Conservation (phyloP, 1,284 basidiomycete genomes). For the Rhodotorula sp. region DNA sequence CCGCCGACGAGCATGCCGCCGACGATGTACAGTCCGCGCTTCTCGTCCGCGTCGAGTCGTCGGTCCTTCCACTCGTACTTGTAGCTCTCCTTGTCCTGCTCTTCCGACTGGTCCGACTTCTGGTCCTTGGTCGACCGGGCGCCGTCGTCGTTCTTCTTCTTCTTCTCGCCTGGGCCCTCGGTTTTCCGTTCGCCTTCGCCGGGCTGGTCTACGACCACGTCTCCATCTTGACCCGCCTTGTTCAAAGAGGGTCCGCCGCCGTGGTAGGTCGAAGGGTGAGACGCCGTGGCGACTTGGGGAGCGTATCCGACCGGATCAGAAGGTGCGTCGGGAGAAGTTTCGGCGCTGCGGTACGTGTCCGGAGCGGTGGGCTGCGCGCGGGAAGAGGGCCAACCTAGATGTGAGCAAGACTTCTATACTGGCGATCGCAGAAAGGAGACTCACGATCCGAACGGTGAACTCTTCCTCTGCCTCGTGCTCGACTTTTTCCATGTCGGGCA, state of each 20-base stretch:
- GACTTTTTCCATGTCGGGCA: constrained; percentile 1
- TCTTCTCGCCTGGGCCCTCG: too few relatives aligned
- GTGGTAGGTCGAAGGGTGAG: constrained; percentile 6
- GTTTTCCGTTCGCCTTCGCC: background rate
- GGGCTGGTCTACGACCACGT: background rate
- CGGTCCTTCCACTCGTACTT: constrained; percentile 5
- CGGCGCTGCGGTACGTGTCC: constrained; percentile 6
- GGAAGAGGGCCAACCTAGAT: too few relatives aligned
- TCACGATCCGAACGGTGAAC: background rate
- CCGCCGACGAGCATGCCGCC: constrained; percentile 12
- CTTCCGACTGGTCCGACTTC: too few relatives aligned
- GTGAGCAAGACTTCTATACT: too few relatives aligned
- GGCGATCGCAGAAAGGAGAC: background rate
- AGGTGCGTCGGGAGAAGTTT: background rate
- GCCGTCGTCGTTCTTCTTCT: too few relatives aligned
- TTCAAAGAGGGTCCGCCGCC: constrained; percentile 4
- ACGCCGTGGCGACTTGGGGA: background rate
- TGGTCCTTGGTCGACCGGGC: too few relatives aligned
- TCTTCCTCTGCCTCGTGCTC: background rate
- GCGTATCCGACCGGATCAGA: background rate
- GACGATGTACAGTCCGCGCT: constrained; percentile 1
- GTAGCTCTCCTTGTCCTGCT: background rate
- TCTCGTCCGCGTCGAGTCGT: constrained; percentile 12
- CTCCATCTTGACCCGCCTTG: constrained; percentile 1
- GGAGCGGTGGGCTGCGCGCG: constrained; percentile 12